phyloP scores from a whole-genome alignment of 2,329 filamentous ascomycete species.

The Penicillium aurantiogriseum region DNA sequence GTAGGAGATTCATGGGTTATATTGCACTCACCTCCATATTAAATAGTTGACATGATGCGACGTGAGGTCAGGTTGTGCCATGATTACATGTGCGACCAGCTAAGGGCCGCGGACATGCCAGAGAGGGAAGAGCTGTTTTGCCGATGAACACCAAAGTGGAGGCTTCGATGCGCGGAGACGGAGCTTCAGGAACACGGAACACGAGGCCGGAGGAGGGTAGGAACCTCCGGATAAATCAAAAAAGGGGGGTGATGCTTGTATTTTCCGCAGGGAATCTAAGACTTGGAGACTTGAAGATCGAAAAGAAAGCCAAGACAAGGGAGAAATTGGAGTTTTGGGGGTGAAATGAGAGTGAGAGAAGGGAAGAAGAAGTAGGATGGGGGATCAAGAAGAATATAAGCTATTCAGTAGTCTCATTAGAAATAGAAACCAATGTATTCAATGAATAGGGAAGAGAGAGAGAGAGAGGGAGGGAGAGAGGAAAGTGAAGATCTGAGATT shows the following conservation, averaged over 20 bases:
- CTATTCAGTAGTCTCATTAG: background rate
- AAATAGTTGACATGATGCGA: slow-evolving; percentile 66
- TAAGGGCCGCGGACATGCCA: slow-evolving; percentile 31
- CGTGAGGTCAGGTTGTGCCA: slow-evolving; percentile 44
- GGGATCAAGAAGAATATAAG: background rate
- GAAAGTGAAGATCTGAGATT: slow-evolving; percentile 17
- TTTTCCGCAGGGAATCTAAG: background rate
- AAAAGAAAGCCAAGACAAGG: slow-evolving; percentile 9
- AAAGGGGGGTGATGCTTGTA: background rate
- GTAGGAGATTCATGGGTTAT: slow-evolving; percentile 10
- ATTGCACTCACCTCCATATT: slow-evolving; percentile 60
- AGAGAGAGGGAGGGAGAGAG: slow-evolving; percentile 11
- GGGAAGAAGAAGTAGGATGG: slow-evolving; percentile 5
- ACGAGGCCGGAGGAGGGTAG: slow-evolving; percentile 6
- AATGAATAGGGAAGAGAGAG: background rate
- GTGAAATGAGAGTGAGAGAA: slow-evolving; percentile 11
- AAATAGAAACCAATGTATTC: background rate
- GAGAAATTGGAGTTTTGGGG: slow-evolving; percentile 5
- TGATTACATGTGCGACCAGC: slow-evolving; percentile 44
- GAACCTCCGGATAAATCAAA: slow-evolving; percentile 5
- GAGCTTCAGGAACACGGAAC: slow-evolving; percentile 9
- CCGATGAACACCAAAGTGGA: slow-evolving; percentile 26
- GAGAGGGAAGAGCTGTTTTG: slow-evolving; percentile 31
- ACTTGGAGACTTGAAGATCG: background rate
- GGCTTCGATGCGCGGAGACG: slow-evolving; percentile 10